phyloP scores from a whole-genome alignment of 2,329 filamentous ascomycete genomes.

The Pseudocercospora vitis region DNA sequence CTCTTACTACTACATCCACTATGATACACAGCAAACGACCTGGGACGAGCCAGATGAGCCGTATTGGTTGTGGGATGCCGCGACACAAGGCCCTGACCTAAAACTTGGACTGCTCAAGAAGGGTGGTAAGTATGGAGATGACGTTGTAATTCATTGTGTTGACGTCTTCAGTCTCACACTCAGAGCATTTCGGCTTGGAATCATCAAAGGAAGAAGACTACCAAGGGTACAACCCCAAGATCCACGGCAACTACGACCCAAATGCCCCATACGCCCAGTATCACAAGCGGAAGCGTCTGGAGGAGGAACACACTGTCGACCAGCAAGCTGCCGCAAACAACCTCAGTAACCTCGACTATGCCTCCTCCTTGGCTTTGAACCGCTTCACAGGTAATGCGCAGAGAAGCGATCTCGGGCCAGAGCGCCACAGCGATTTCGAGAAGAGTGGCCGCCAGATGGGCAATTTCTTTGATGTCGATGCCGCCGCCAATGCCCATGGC shows the following conservation, averaged over 20 bases:
- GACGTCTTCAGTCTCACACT: not conserved
- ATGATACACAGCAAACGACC: slow-evolving; percentile 28
- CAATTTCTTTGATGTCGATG: slow-evolving; percentile 91
- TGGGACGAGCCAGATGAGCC: slow-evolving; percentile 35
- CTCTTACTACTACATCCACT: slow-evolving; percentile 34
- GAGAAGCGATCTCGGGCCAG: slow-evolving; percentile 63
- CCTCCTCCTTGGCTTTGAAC: slow-evolving; percentile 77
- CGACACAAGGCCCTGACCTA: slow-evolving; percentile 24
- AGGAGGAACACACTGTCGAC: slow-evolving; percentile 37
- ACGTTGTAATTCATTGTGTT: not conserved
- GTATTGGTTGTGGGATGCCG: slow-evolving; percentile 36
- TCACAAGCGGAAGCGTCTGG: slow-evolving; percentile 36
- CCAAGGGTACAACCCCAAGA: slow-evolving; percentile 84
- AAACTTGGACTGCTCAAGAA: slow-evolving; percentile 28
- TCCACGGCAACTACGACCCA: slow-evolving; percentile 95
- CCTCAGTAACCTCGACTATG: slow-evolving; percentile 50
- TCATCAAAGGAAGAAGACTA: not conserved
- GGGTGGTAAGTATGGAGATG: slow-evolving; percentile 4
- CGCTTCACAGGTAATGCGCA: slow-evolving; percentile 87
- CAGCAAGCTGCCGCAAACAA: slow-evolving; percentile 30
- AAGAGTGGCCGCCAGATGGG: slow-evolving; percentile 88
- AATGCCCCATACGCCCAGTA: slow-evolving; percentile 82
- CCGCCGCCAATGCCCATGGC: slow-evolving; percentile 85
- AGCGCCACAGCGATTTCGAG: slow-evolving; percentile 80
- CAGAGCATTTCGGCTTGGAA: not conserved